These are phyloP conservation scores for Podospora anserina DNA, from an alignment of 495 filamentous ascomycete genomes.

Conservation along the genomic window DNA sequence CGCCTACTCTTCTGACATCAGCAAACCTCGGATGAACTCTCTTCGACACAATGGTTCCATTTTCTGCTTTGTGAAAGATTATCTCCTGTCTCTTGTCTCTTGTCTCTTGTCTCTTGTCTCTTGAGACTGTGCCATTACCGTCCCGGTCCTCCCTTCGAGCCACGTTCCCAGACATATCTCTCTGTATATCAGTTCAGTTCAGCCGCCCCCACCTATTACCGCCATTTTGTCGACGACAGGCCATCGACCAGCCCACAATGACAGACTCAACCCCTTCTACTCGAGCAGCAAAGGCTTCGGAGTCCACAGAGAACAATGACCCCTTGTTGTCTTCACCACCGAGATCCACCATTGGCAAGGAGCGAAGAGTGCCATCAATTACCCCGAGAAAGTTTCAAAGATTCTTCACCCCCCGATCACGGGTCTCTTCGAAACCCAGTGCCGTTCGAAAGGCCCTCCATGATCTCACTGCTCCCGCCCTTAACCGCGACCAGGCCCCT, in stretches of 20 bases:
- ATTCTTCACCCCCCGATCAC: constrained; percentile 75
- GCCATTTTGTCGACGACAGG: not conserved
- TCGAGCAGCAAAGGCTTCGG: constrained; percentile 26
- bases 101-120: too few relatives aligned
- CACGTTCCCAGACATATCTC: too few relatives aligned
- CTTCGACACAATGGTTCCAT: constrained; percentile 7
- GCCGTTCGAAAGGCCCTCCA: constrained; percentile 62
- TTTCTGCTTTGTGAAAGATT: not conserved
- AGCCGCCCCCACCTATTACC: not conserved
- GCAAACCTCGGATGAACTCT: not conserved
- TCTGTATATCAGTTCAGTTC: not conserved
- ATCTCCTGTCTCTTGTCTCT: not conserved
- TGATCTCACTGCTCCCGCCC: constrained; percentile 62
- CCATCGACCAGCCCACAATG: constrained; percentile 15
- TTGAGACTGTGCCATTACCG: too few relatives aligned
- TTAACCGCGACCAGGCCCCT: constrained; percentile 55
- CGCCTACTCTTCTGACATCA: not conserved
- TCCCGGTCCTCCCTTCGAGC: too few relatives aligned
- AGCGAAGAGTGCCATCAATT: constrained; percentile 52
- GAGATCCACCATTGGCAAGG: constrained; percentile 37
- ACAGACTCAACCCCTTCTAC: constrained; percentile 22
- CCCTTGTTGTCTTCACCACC: constrained; percentile 41
- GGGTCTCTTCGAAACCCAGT: constrained; percentile 45
- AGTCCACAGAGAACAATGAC: constrained; percentile 16
- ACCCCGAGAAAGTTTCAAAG: constrained; percentile 71